Evolutionary conservation across 176 grass and related monocot genomes (phyloP), one percentile per base, ranked within the genome.

Genomic region (Aegilops umbellulata): DNA sequence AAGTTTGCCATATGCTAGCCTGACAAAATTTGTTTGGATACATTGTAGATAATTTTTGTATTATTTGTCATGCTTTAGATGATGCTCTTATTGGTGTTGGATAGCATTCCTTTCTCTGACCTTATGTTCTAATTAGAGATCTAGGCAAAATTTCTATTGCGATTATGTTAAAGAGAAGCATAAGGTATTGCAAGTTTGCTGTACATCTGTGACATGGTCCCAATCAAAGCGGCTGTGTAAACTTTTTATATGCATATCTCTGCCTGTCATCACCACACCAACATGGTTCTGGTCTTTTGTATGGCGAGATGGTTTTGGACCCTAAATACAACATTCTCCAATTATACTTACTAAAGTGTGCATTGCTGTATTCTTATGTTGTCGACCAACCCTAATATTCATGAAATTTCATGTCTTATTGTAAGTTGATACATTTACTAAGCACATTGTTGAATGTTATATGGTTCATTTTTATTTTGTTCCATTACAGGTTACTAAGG

Each of bases 401-500:
- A 14, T 27, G 35, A 38, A 83, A 55, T 47, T 41, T 7, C 22
- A 32, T 78, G 22, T 55, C 51, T 19, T 12, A 53, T 74, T 41
- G 69, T 46, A 51, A 65, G 26, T 53, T 75, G 39, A 60, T 69
- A 74, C 70, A 80, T 49, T 60, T 77, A 32, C 63, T 26, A 31
- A 27, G 71, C 61, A 82, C 71, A 81, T 84, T 25, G 25, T 77
- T 80, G 35, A 17, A 65, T 81, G 20, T 41, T 42, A 81, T 81
- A 6, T 79, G 17, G 47, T 83, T 75, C 3, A 51, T 70, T 90
- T 65, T 74, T 70, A 75, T 79, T 79, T 14, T 69, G 22, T 89
- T 82, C 31, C 74, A 38, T 86, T 86, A 83, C 83, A 98, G 96
- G 87, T 95, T 65, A 91, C 81, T 25, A 98, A 91, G 88, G 96